A percentile compares a stretch with the other conserved stretches of the same genome.
These are phyloP conservation scores for Suillus hirtellus DNA, from an alignment of 768 basidiomycete genomes.

Conservation along the genomic window DNA sequence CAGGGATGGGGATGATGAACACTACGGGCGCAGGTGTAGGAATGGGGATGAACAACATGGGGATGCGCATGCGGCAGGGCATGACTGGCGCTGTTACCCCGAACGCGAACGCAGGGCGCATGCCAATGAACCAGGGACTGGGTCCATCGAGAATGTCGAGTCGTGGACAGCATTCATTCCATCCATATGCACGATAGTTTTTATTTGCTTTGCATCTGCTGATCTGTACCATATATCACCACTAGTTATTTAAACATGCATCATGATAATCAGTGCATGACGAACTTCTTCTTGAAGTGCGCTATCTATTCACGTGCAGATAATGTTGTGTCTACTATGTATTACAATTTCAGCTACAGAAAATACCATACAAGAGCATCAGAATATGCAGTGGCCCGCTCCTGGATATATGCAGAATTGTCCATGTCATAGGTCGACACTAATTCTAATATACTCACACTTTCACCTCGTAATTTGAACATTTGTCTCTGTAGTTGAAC, in stretches of 20 bases:
- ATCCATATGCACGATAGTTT: constrained; percentile 60
- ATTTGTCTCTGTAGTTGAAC: not conserved
- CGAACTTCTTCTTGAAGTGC: not conserved
- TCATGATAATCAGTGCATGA: not conserved
- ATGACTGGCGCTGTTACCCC: constrained; percentile 35
- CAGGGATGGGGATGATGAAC: constrained; percentile 40
- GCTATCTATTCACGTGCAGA: not conserved
- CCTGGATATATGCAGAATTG: not conserved
- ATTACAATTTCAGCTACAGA: not conserved
- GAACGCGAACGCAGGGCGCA: constrained; percentile 37
- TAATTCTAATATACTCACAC: constrained; percentile 10
- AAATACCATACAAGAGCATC: not conserved
- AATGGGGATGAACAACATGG: constrained; percentile 42
- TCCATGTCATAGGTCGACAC: not conserved
- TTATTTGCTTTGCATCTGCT: constrained; percentile 15
- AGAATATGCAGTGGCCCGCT: not conserved
- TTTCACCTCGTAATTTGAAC: constrained; percentile 14
- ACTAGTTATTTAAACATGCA: constrained; percentile 18
- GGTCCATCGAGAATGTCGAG: constrained; percentile 50
- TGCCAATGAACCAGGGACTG: constrained; percentile 41
- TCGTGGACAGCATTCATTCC: constrained; percentile 61
- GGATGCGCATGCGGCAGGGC: constrained; percentile 35
- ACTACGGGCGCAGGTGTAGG: constrained; percentile 22
- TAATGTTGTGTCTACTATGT: not conserved
- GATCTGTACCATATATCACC: constrained; percentile 33